Evolutionary conservation across 805 yeast genomes (phyloP), one percentile per base, ranked within the genome.

Genomic region (Lachancea sp.): DNA sequence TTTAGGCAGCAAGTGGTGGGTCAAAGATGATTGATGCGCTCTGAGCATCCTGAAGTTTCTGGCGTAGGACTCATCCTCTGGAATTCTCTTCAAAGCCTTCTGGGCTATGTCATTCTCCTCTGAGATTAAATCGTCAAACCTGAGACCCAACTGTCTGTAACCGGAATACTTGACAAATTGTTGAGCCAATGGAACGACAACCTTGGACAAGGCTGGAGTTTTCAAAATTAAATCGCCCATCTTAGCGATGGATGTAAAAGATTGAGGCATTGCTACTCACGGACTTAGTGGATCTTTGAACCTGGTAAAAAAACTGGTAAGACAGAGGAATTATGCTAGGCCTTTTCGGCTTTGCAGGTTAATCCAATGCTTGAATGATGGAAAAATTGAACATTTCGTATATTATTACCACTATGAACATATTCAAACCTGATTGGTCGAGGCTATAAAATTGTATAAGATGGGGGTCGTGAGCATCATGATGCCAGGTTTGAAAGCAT

Each of bases 81-180:
- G 95, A 58, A 92, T 71, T 76, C 98, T 86, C 49, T 76, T 67
- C 47, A 92, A 70, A 41, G 97, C 97, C 61, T 78, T 86, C 71
- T 87, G 90, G 69, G 83, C 75, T 41, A 78, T 69, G 56, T 89
- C 89, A 63, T 72, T 82, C 71, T 92, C 98, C 70, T 92, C 98
- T 51, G 74, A 67, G 49, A 90, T 64, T 58, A 90, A 69, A 67
- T 92, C 98, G 63, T 90, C 92, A 60, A 83, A 79, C 68, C 83
- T 86, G 57, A 92, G 76, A 41, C 98, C 98, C 71, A 92, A 67
- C 66, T 88, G 78, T 74, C 97, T 84, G 84, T 92, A 92, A 45
- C 97, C 97, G 42, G 95, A 74, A 50, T 75, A 73, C 51, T 79
- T 70, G 52, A 75, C 70, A 68, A 82, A 89, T 53, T 77, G 70